A percentile compares a stretch with the other conserved stretches of the same genome.
Conservation (phyloP, 768 basidiomycete species). For the Leccinum disarticulatum region DNA sequence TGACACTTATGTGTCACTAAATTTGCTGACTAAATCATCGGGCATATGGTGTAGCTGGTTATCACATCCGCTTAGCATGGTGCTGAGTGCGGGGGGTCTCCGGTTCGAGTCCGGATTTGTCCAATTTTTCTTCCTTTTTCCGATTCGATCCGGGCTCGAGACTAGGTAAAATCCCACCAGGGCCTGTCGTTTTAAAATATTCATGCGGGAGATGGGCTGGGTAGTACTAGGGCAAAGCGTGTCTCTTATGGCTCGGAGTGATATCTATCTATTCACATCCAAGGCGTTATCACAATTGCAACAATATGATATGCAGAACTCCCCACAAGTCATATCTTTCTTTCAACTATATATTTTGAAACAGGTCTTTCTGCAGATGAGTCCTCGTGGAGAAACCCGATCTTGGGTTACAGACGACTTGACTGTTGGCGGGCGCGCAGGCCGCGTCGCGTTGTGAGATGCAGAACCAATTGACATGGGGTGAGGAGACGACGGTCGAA, state of each 20-base stretch:
- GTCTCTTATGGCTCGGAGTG: background rate
- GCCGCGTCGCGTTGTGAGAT: constrained; percentile 14
- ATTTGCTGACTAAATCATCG: constrained; percentile 1
- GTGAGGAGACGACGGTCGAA: constrained; percentile 6
- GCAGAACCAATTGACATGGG: constrained; percentile 16
- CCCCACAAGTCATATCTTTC: constrained; percentile 21
- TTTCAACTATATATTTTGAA: constrained; percentile 37
- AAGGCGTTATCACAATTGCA: background rate
- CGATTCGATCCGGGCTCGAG: too few species aligned
- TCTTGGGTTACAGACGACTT: constrained; percentile 16
- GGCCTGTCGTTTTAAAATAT: too few species aligned
- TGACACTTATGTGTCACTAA: background rate
- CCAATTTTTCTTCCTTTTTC: background rate
- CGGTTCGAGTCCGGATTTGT: constrained; percentile 43
- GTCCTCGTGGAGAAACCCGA: background rate
- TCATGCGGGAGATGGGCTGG: background rate
- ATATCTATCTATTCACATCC: background rate
- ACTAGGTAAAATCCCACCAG: too few species aligned
- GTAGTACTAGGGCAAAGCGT: background rate
- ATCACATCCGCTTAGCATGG: constrained; percentile 42
- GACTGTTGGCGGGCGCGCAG: constrained; percentile 27
- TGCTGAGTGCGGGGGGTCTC: constrained; percentile 38
- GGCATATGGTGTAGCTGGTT: constrained; percentile 43
- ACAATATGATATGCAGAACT: background rate
- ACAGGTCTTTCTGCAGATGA: constrained; percentile 13